A percentile compares a stretch with the other conserved stretches of the same genome.
Evolutionary conservation across 805 yeast species (phyloP).

Genomic region (Debaryomyces castellii): DNA sequence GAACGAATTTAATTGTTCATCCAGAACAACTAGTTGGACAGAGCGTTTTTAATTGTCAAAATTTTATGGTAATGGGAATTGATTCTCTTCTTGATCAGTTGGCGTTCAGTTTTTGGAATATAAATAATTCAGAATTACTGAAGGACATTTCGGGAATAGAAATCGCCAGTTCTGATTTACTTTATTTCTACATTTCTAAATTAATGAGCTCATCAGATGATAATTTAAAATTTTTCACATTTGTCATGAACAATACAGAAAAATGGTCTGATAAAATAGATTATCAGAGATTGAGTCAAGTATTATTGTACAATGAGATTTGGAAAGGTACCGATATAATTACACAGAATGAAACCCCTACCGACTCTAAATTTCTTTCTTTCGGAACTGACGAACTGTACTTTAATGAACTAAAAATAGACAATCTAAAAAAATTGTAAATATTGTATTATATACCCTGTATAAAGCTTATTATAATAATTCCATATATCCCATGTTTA

Average conservation of each 20-base stretch:
- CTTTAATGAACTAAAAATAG: conserved; percentile 1
- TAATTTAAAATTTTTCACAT: conserved; percentile 19
- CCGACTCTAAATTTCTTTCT: background rate
- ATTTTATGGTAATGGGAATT: conserved; percentile 16
- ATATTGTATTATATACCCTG: background rate
- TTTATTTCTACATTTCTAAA: conserved; percentile 16
- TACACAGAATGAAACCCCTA: background rate
- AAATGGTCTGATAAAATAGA: conserved; percentile 6
- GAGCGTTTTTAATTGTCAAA: conserved; percentile 6
- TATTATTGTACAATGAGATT: conserved; percentile 14
- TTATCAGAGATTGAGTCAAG: conserved; percentile 13
- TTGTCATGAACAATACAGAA: conserved; percentile 8
- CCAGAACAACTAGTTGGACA: conserved; percentile 16
- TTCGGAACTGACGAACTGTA: background rate
- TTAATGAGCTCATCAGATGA: conserved; percentile 15
- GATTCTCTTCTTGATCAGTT: conserved; percentile 21
- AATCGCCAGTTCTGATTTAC: conserved; percentile 20
- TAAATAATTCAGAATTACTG: background rate
- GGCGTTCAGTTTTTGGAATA: conserved; percentile 10
- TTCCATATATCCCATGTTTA: background rate
- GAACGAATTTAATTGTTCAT: conserved; percentile 5
- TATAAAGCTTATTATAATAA: background rate
- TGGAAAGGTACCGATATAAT: conserved; percentile 1
- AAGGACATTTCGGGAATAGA: conserved; percentile 15
- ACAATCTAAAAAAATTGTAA: background rate